These are phyloP conservation scores for Phylloporus sp. DNA, from an alignment of 768 basidiomycete species.

Conservation along the genomic window DNA sequence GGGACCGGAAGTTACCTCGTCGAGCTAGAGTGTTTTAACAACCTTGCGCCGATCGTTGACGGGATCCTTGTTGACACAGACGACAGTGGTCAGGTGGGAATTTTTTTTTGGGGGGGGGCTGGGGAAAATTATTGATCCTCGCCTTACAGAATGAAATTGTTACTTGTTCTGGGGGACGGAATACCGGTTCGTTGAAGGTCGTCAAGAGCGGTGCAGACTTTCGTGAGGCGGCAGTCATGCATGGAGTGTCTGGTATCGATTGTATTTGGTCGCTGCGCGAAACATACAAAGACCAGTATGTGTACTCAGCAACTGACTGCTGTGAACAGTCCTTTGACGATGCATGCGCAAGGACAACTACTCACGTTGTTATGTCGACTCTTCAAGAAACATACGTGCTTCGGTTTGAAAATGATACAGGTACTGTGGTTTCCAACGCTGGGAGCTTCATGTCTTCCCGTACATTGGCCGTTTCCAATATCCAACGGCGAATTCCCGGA, in stretches of 20 bases:
- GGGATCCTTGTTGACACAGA: conserved; percentile 73
- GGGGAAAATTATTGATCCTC: background rate
- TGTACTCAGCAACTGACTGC: background rate
- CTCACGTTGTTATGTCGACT: conserved; percentile 60
- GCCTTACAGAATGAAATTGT: conserved; percentile 65
- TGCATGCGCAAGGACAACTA: conserved; percentile 41
- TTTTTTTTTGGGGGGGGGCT: background rate
- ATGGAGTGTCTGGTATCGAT: conserved; percentile 54
- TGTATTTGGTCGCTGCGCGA: conserved; percentile 59
- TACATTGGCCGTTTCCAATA: conserved; percentile 64
- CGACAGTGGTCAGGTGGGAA: conserved; percentile 60
- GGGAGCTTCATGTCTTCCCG: conserved; percentile 46
- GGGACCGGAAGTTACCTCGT: conserved; percentile 55
- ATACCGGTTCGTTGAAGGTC: conserved; percentile 71
- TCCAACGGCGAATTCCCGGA: conserved; percentile 34
- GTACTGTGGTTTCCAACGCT: conserved; percentile 15
- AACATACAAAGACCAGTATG: conserved; percentile 48
- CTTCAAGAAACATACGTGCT: conserved; percentile 52
- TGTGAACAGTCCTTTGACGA: background rate
- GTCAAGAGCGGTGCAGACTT: conserved; percentile 83
- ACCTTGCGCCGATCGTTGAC: conserved; percentile 82
- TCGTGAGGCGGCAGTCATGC: conserved; percentile 54
- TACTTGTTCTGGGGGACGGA: conserved; percentile 80
- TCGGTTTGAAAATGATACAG: conserved; percentile 37
- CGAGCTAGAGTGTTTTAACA: conserved; percentile 62